Evolutionary conservation across 2,329 filamentous ascomycete species (phyloP), one percentile per base, ranked within the genome.

Genomic region (Penicillium sp.): DNA sequence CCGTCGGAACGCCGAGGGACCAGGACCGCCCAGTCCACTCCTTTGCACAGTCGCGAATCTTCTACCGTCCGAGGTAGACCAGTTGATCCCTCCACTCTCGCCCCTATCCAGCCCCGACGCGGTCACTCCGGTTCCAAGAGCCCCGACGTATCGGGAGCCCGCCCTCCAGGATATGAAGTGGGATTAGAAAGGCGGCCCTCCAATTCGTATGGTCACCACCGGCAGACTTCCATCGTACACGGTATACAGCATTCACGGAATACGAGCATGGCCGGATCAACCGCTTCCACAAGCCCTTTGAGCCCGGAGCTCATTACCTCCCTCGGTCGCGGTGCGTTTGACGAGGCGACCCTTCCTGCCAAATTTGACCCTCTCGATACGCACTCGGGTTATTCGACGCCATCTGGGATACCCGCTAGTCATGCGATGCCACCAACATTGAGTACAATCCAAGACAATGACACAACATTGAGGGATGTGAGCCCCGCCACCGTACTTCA

Each of bases 161-260:
- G 75, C 26, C 70, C 74, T 38, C 58, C 67, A 60, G 69, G 67
- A 60, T 71, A 76, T 56, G 74, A 76, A 63, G 70, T 62, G 44
- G 66, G 65, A 53, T 62, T 76, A 56, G 76, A 78, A 66, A 69
- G 75, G 58, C 67, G 72, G 51, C 74, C 75, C 35, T 78, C 74
- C 7, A 76, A 75, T 57, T 82, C 81, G 16, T 88, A 97, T 80
- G 90, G 90, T 57, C 92, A 99, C 74, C 92, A 97, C 76, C 88
- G 94, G 53, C 92, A 99, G 78, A 96, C 93, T 0, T 97, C 93
- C 47, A 97, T 97, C 66, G 92, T 97, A 55, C 90, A 97, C 85
- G 93, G 94, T 53, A 74, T 96, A 64, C 92, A 96, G 73, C 94
- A 99, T 75, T 89, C 84, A 55, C 79, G 93, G 76, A 96, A 95